Conservation (phyloP, 208 protist genomes). For the Trichomonas gallinae region DNA sequence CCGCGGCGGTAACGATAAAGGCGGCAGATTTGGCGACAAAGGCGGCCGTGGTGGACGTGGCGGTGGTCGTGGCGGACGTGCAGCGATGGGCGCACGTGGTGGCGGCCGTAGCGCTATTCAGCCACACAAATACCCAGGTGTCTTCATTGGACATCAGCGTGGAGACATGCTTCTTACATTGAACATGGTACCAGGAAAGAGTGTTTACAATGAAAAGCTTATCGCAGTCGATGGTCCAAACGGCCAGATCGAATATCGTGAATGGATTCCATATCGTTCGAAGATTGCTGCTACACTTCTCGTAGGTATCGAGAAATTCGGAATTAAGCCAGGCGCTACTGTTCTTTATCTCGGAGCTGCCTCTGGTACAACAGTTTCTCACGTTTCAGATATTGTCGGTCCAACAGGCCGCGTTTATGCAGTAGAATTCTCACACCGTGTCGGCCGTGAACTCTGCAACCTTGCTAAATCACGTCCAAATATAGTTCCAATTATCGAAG, state of each 20-base stretch:
- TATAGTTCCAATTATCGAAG: conserved; percentile 99
- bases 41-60: background rate
- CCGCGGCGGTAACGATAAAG: conserved; percentile 42
- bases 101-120: conserved; percentile 87
- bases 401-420: conserved; percentile 95
- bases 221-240: conserved; percentile 27
- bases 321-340: conserved; percentile 91
- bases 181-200: conserved; percentile 91
- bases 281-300: conserved; percentile 97
- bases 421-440: conserved; percentile 97
- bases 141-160: conserved; percentile 94
- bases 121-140: conserved; percentile 82
- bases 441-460: conserved; percentile 96
- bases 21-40: conserved; percentile 24
- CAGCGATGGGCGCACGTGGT: conserved; percentile 43
- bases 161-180: conserved; percentile 88
- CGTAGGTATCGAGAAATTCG: conserved; percentile 88
- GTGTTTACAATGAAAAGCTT: conserved; percentile 95
- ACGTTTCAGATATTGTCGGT: conserved; percentile 97
- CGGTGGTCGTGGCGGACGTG: conserved; percentile 36
- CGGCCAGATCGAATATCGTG: conserved; percentile 88
- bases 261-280: conserved; percentile 99
- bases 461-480: conserved; percentile 98
- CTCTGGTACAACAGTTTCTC: conserved; percentile 98
- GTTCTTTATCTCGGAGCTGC: conserved; percentile 99